Evolutionary conservation across 257 asterid species (phyloP), one percentile per base, ranked within the genome.

Genomic region (Prunella vulgaris): DNA sequence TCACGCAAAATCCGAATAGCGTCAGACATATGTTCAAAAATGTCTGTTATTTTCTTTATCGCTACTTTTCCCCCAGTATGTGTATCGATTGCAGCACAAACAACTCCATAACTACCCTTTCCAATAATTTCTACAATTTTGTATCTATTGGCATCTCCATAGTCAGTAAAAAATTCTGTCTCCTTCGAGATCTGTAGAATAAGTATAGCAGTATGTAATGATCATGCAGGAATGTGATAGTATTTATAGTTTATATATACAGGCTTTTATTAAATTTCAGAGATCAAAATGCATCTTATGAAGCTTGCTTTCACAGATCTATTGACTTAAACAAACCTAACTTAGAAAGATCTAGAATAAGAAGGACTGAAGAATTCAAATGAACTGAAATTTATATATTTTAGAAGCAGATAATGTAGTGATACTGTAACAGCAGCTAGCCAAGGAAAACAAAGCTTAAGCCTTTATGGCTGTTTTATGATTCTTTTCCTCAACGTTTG

Each of bases 41-140:
- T 93, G 76, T 90, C 79, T 5, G 89, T 88, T 59, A 93, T 87
- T 81, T 93, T 93, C 95, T 93, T 93, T 64, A 93, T 90, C 5
- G 98, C 98, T 37, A 93, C 98, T 80, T 88, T 93, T 65, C 83
- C 96, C 28, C 98, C 97, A 1, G 96, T 93, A 72, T 85, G 96
- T n/a, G 96, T 88, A 79, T 93, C 98, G 32, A 85, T 78, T 37
- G 98, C 98, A 48, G 98, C 93, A 74, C 95, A 90, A 44, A 90
- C 98, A 74, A 93, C 97, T 76, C 98, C 98, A 81, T 93, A 93
- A 81, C 97, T 90, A 57, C 98, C 97, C 73, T 88, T 93, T 65
- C 98, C 97, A 64, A 93, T 80, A 58, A 93, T 84, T 80, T 93
- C 98, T 69, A 88, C 69, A 66, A 90, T 90, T 71, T 87, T 85